phyloP scores from a whole-genome alignment of 1,139 yeast genomes.

The Lizanozyma gosingica region DNA sequence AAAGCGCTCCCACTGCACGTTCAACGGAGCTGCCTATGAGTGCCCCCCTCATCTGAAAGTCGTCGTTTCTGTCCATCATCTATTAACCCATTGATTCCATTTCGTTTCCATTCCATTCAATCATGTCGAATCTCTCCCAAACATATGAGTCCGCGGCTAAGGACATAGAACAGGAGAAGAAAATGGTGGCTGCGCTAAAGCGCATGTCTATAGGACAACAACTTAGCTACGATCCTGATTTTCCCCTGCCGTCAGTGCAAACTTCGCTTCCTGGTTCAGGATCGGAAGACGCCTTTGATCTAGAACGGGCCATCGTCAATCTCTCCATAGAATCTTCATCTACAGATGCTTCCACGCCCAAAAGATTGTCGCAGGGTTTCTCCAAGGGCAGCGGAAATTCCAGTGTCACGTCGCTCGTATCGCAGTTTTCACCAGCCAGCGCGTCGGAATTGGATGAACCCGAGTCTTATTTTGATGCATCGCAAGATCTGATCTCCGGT shows the following conservation, averaged over 20 bases:
- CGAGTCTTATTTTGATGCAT: background rate
- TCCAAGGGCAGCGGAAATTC: background rate
- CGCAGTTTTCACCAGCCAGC: background rate
- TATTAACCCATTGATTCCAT: too few species aligned
- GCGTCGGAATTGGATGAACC: background rate
- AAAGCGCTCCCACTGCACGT: too few species aligned
- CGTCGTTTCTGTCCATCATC: too few species aligned
- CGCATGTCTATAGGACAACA: constrained; percentile 46
- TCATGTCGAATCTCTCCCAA: background rate
- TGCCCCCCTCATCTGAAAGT: too few species aligned
- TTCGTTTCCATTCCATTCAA: too few species aligned
- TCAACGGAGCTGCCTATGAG: too few species aligned
- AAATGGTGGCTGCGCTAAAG: constrained; percentile 50
- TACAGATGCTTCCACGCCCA: background rate
- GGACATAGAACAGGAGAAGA: constrained; percentile 47
- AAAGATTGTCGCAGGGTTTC: background rate
- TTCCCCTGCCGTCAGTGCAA: constrained; percentile 21
- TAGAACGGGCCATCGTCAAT: background rate
- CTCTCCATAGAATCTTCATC: background rate
- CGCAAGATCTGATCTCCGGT: background rate
- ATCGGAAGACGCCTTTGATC: background rate
- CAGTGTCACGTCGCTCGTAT: background rate
- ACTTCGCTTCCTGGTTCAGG: too few species aligned
- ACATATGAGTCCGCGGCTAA: constrained; percentile 35
- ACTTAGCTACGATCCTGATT: constrained; percentile 48